phyloP scores from a whole-genome alignment of 1,284 basidiomycete genomes.

The Austroboletus rostrupii region DNA sequence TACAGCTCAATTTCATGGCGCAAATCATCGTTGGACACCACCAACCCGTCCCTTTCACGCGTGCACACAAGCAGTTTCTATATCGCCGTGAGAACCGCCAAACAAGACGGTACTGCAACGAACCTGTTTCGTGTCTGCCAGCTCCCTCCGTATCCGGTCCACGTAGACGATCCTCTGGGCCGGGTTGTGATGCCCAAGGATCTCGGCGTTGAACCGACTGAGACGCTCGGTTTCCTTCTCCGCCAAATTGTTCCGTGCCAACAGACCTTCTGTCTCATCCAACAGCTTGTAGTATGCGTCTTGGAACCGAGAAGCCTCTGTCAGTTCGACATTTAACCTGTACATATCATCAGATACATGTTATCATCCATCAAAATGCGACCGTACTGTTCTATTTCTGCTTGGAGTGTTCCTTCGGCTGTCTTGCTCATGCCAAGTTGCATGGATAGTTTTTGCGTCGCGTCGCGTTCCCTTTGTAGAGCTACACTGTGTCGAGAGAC shows the following conservation, averaged over 20 bases:
- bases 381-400: constrained; percentile 61
- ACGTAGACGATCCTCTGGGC: constrained; percentile 73
- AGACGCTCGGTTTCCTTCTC: constrained; percentile 66
- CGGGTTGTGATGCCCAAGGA: constrained; percentile 69
- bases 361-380: not conserved
- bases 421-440: constrained; percentile 52
- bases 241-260: constrained; percentile 67
- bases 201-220: constrained; percentile 73
- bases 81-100: constrained; percentile 1
- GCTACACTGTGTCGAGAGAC: constrained; percentile 29
- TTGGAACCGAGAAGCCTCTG: constrained; percentile 57
- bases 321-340: constrained; percentile 56
- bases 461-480: constrained; percentile 50
- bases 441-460: constrained; percentile 42
- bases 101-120: constrained; percentile 13
- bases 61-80: constrained; percentile 56
- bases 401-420: constrained; percentile 58
- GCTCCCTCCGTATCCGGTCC: constrained; percentile 64
- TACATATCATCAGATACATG: not conserved
- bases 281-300: constrained; percentile 61
- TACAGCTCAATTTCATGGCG: constrained; percentile 64
- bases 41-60: constrained; percentile 51
- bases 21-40: constrained; percentile 49
- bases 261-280: constrained; percentile 57
- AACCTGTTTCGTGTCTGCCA: constrained; percentile 70